Conservation (phyloP, 306 rosid genomes). For the Vigna reflexopilosa region DNA sequence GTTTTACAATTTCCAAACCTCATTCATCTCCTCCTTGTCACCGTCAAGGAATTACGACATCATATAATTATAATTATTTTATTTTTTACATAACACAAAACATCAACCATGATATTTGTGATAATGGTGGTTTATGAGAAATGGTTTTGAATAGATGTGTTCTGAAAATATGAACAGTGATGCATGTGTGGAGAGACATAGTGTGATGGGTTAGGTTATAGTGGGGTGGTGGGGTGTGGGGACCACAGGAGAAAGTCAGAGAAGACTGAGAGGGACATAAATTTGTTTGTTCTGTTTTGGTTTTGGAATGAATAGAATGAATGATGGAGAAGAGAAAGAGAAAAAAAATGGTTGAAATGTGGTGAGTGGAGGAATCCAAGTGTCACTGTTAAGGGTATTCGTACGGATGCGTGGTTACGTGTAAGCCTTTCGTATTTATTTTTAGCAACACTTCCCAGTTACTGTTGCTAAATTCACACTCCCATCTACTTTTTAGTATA, state of each 20-base stretch:
- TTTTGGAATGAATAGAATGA: not conserved
- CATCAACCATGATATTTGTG: too few species aligned
- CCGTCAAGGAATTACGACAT: too few species aligned
- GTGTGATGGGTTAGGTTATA: constrained; percentile 38
- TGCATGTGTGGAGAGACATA: constrained; percentile 24
- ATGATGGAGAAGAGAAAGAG: not conserved
- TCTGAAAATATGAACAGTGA: not conserved
- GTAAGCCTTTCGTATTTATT: not conserved
- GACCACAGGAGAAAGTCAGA: constrained; percentile 58
- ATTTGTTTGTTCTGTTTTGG: not conserved
- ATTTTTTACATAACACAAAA: too few species aligned
- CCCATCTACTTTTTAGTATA: too few species aligned
- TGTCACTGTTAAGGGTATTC: constrained; percentile 56
- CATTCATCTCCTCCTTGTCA: not conserved
- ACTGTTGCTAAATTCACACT: not conserved
- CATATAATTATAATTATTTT: too few species aligned
- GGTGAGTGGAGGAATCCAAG: constrained; percentile 43
- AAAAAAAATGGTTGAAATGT: not conserved
- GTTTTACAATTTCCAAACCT: constrained; percentile 17
- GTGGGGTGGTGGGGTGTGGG: constrained; percentile 44
- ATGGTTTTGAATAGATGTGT: too few species aligned
- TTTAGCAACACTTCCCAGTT: not conserved
- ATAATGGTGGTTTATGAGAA: too few species aligned
- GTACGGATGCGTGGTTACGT: constrained; percentile 32
- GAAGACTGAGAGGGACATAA: constrained; percentile 43